phyloP scores from a whole-genome alignment of 352 stramenopile species.

The Pythium dissotocum region DNA sequence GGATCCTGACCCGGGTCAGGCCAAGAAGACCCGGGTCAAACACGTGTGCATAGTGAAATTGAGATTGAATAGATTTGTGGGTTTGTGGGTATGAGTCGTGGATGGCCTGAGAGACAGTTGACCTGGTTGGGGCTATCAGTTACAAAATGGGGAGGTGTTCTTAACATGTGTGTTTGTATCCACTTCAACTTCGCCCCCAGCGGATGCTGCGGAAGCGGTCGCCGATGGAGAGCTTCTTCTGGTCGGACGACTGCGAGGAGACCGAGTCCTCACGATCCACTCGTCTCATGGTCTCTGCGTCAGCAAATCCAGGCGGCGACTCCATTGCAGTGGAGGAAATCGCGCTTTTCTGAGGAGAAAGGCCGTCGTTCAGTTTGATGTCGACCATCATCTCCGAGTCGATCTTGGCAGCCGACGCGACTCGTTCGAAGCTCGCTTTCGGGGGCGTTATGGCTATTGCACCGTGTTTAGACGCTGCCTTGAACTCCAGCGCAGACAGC shows the following conservation, averaged over 20 bases:
- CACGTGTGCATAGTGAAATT: neutral
- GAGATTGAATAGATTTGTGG: neutral
- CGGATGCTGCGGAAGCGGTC: slow-evolving; percentile 38
- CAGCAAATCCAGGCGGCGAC: neutral
- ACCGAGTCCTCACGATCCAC: slow-evolving; percentile 5
- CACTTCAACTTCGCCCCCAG: slow-evolving; percentile 30
- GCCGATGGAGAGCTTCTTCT: slow-evolving; percentile 35
- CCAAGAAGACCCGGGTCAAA: neutral
- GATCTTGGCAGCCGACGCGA: neutral
- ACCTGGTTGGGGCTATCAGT: neutral
- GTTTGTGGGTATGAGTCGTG: no score
- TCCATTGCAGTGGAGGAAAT: neutral
- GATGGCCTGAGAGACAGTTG: neutral
- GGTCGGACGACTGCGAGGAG: slow-evolving; percentile 6
- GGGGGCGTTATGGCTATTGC: slow-evolving; percentile 16
- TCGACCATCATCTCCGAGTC: slow-evolving; percentile 12
- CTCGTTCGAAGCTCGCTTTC: slow-evolving; percentile 3
- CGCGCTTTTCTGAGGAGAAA: slow-evolving; percentile 8
- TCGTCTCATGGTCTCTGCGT: slow-evolving; percentile 4
- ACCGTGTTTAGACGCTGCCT: neutral
- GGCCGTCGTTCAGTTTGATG: slow-evolving; percentile 16
- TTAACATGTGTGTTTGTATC: slow-evolving; percentile 8
- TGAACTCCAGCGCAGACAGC: slow-evolving; percentile 19
- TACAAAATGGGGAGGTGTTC: neutral
- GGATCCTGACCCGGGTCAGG: neutral